Evolutionary conservation across 2,329 filamentous ascomycete species (phyloP), one percentile per base, ranked within the genome.

Genomic region (Alternaria sp.): DNA sequence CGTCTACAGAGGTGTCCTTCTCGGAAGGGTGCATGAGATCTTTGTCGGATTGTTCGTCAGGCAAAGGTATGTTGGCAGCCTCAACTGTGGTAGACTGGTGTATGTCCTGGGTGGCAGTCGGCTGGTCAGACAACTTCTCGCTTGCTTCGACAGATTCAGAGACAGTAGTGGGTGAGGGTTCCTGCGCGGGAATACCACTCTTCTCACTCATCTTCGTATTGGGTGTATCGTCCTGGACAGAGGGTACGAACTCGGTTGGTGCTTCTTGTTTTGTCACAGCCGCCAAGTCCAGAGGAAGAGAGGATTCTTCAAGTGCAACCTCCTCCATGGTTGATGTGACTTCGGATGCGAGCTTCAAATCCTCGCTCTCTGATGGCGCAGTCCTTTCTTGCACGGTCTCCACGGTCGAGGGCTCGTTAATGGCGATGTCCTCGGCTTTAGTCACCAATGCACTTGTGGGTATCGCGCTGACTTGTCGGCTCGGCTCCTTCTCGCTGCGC

Each of bases 191-290:
- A 6, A 55, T 22, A 30, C 59, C 64, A 27, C 59, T 71, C 58
- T 65, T 67, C 36, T 45, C 59, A 27, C 57, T 70, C 69, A 52
- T 36, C 56, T 74, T 73, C 20, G 66, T 68, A 51, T 64, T 67
- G 1, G 63, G 32, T 10, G 64, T 41, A 22, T 65, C 61, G 34
- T 65, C 64, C n/a, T 28, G 52, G 12, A 27, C 30, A 18, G 57
- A 22, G 12, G 55, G 12, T 3, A 18, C 8, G 16, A 46, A 18
- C 14, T 57, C 54, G n/a, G 16, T 16, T 49, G 41, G n/a, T 30
- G 12, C 16, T 20, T 53, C 59, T 12, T 20, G 54, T 20, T 60
- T 40, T n/a, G 14, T 30, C 3, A 14, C n/a, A 10, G 18, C 27
- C 16, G 18, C 34, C n/a, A 48, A 34, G 30, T 48, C 25, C 14